Conservation (phyloP, 2,329 filamentous ascomycete species). For the Parascedosporium putredinis region DNA sequence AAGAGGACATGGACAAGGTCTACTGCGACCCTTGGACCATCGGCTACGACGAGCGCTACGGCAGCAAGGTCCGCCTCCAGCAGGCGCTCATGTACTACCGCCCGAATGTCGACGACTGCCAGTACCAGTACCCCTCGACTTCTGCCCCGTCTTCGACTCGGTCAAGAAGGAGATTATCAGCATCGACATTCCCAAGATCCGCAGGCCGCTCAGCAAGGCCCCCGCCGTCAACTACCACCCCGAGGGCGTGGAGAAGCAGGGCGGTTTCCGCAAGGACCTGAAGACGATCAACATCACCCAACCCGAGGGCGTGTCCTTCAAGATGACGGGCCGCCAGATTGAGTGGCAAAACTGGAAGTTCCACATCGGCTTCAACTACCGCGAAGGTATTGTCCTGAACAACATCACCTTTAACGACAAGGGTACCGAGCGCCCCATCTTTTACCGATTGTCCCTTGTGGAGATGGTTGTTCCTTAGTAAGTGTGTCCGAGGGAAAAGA, state of each 20-base stretch:
- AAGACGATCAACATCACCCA: constrained; percentile 85
- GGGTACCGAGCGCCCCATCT: constrained; percentile 63
- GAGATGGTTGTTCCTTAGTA: constrained; percentile 89
- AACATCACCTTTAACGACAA: constrained; percentile 87
- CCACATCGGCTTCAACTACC: constrained; percentile 90
- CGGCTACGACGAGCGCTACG: constrained; percentile 84
- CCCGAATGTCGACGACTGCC: constrained; percentile 72
- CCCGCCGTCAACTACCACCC: constrained; percentile 72
- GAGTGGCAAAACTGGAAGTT: constrained; percentile 92
- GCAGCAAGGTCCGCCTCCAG: constrained; percentile 67
- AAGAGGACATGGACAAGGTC: constrained; percentile 84
- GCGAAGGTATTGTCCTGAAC: constrained; percentile 81
- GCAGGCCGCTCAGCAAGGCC: constrained; percentile 63
- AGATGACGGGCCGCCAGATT: constrained; percentile 60
- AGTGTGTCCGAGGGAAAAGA: no score
- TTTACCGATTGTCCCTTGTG: constrained; percentile 79
- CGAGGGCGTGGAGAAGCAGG: constrained; percentile 58
- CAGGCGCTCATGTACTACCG: constrained; percentile 96
- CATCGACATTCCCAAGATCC: constrained; percentile 72
- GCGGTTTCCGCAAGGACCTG: constrained; percentile 66
- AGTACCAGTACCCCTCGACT: constrained; percentile 87
- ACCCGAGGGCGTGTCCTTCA: constrained; percentile 82
- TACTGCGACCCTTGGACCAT: constrained; percentile 97
- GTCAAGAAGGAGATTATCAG: constrained; percentile 68
- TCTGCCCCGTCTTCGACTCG: constrained; percentile 83